A percentile compares a stretch with the other conserved stretches of the same genome.
These are phyloP conservation scores for Fomitiporia mediterranea DNA, from an alignment of 1,284 basidiomycete genomes.

Conservation along the genomic window DNA sequence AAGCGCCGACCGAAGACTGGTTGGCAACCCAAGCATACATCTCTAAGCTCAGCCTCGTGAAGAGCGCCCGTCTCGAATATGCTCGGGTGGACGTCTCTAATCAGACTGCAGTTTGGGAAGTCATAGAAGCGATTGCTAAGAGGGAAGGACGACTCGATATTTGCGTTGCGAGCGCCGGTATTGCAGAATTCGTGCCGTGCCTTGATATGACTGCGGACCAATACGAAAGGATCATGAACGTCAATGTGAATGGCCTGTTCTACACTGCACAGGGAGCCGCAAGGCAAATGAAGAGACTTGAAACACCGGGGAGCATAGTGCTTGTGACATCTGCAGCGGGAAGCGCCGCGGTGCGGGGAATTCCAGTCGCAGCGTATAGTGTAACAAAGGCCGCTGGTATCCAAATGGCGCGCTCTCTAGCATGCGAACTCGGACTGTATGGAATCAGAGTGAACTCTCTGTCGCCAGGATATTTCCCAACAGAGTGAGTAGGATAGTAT, in stretches of 20 bases:
- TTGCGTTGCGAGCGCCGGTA: conserved; percentile 75
- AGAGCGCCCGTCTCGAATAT: conserved; percentile 56
- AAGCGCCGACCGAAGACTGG: conserved; percentile 65
- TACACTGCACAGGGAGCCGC: conserved; percentile 39
- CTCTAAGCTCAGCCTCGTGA: conserved; percentile 34
- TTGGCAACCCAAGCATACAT: conserved; percentile 50
- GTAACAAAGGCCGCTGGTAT: conserved; percentile 38
- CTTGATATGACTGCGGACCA: conserved; percentile 66
- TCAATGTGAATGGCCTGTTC: conserved; percentile 75
- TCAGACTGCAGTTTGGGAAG: conserved; percentile 52
- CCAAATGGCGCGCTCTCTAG: conserved; percentile 41
- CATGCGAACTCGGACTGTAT: conserved; percentile 39
- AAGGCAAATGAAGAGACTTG: conserved; percentile 66
- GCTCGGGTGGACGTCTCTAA: conserved; percentile 59
- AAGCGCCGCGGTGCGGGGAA: conserved; percentile 58
- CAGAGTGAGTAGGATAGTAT: conserved; percentile 19
- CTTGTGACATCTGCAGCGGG: conserved; percentile 85
- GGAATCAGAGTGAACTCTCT: conserved; percentile 34
- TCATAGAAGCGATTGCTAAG: conserved; percentile 55
- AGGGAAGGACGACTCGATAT: conserved; percentile 63
- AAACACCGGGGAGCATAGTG: conserved; percentile 73
- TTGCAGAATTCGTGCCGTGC: conserved; percentile 45
- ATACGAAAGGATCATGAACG: conserved; percentile 67
- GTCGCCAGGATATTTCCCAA: conserved; percentile 30
- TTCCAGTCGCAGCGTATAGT: conserved; percentile 29